These are phyloP conservation scores for Colletotrichum cuscutae DNA, from an alignment of 2,329 filamentous ascomycete species.

Conservation along the genomic window DNA sequence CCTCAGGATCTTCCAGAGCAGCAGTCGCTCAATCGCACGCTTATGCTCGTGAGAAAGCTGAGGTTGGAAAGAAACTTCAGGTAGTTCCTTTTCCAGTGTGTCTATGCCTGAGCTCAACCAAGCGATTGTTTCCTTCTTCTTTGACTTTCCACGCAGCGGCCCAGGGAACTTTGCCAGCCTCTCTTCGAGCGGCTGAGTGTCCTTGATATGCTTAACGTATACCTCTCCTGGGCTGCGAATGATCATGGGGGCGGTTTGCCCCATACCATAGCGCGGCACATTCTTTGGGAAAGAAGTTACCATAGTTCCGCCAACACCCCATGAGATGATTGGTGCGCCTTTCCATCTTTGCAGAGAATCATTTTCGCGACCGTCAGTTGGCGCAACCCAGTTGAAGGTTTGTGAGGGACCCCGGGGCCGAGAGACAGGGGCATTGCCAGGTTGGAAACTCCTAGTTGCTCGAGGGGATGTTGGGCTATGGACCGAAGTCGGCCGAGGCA, in stretches of 20 bases:
- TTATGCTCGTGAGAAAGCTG: slow-evolving; percentile 71
- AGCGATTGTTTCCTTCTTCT: slow-evolving; percentile 90
- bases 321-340: slow-evolving; percentile 85
- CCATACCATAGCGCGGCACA: slow-evolving; percentile 85
- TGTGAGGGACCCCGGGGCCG: slow-evolving; percentile 65
- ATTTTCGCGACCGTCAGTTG: slow-evolving; percentile 72
- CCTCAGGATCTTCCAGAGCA: slow-evolving; percentile 89
- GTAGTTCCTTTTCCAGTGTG: slow-evolving; percentile 70
- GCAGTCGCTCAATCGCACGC: slow-evolving; percentile 79
- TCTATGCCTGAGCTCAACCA: slow-evolving; percentile 87
- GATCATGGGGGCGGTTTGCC: slow-evolving; percentile 78
- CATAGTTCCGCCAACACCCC: slow-evolving; percentile 86
- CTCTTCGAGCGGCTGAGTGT: slow-evolving; percentile 77
- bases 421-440: slow-evolving; percentile 44
- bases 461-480: slow-evolving; percentile 56
- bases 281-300: slow-evolving; percentile 90
- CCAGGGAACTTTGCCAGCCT: slow-evolving; percentile 86
- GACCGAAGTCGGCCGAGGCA: slow-evolving; percentile 65
- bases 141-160: slow-evolving; percentile 86
- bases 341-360: slow-evolving; percentile 92
- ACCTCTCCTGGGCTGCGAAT: slow-evolving; percentile 86
- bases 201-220: slow-evolving; percentile 79
- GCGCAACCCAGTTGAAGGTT: slow-evolving; percentile 67
- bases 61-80: slow-evolving; percentile 56
- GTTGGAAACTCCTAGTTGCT: slow-evolving; percentile 35